Evolutionary conservation across 164 flowering plant genomes (phyloP).

Genomic region (Vitis amurensis): DNA sequence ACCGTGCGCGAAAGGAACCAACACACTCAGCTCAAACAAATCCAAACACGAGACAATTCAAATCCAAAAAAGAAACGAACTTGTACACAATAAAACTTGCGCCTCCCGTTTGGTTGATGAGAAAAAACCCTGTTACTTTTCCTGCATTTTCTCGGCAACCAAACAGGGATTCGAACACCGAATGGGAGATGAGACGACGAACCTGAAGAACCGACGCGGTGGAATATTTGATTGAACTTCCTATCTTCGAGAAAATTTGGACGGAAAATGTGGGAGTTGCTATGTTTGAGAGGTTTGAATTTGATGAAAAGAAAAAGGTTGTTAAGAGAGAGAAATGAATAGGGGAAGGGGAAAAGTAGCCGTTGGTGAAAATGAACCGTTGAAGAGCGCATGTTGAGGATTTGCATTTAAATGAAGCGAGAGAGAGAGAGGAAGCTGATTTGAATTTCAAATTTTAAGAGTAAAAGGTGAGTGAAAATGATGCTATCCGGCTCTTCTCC

Average conservation of each 20-base stretch:
- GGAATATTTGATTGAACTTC: too few species aligned
- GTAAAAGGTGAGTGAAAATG: neutral
- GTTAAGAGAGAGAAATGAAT: constrained; percentile 13
- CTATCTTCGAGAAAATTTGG: neutral
- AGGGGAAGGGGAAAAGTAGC: constrained; percentile 14
- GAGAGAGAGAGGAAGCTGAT: neutral
- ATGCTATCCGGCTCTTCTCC: too few species aligned
- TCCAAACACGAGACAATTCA: too few species aligned
- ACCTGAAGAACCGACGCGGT: constrained; percentile 2
- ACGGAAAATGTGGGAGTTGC: constrained; percentile 4
- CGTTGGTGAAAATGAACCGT: constrained; percentile 25
- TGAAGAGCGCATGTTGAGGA: constrained; percentile 20
- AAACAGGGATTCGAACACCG: neutral
- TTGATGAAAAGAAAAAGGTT: neutral
- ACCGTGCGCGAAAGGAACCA: too few species aligned
- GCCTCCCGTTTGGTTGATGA: neutral
- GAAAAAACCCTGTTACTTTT: neutral
- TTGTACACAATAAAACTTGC: too few species aligned
- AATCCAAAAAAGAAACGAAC: neutral
- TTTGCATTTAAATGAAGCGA: constrained; percentile 9
- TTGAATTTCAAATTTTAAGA: constrained; percentile 26
- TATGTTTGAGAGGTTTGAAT: neutral
- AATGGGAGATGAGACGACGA: constrained; percentile 1
- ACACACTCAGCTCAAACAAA: too few species aligned
- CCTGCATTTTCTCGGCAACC: constrained; percentile 10